These are phyloP conservation scores for Magnolia changhungtana DNA, from an alignment of 164 flowering plant species.

Conservation along the genomic window DNA sequence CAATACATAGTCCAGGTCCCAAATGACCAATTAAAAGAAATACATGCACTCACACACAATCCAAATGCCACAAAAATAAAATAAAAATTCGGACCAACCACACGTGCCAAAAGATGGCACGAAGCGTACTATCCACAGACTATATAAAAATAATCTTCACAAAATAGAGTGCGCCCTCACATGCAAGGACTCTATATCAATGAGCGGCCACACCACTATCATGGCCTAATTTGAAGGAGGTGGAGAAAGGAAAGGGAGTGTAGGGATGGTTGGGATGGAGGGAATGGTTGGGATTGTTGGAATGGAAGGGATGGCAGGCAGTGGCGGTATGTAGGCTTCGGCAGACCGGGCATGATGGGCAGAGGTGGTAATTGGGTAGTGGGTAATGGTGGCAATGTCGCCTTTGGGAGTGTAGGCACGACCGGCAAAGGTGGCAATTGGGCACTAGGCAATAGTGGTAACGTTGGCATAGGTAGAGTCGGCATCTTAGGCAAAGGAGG, in stretches of 20 bases:
- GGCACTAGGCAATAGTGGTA: not conserved
- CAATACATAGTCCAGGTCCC: not conserved
- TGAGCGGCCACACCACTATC: not conserved
- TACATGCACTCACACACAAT: not conserved
- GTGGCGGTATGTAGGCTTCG: not conserved
- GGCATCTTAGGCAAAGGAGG: not conserved
- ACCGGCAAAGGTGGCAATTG: not conserved
- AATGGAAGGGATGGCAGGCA: not conserved
- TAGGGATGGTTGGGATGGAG: not conserved
- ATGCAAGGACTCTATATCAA: not conserved
- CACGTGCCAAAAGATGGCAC: not conserved
- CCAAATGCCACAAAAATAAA: not conserved
- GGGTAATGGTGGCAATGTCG: not conserved
- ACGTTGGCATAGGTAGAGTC: not conserved
- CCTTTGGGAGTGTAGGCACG: not conserved
- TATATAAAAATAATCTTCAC: not conserved
- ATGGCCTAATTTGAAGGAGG: not conserved
- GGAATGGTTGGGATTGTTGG: slow-evolving; percentile 1
- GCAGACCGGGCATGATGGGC: not conserved
- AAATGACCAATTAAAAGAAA: not conserved
- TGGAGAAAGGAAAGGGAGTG: not conserved
- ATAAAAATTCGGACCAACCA: not conserved
- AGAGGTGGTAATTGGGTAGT: not conserved
- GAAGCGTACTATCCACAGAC: not conserved
- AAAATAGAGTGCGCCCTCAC: not conserved